phyloP scores from a whole-genome alignment of 176 grass and related monocot species.

The Cenchrus fungigraminus region DNA sequence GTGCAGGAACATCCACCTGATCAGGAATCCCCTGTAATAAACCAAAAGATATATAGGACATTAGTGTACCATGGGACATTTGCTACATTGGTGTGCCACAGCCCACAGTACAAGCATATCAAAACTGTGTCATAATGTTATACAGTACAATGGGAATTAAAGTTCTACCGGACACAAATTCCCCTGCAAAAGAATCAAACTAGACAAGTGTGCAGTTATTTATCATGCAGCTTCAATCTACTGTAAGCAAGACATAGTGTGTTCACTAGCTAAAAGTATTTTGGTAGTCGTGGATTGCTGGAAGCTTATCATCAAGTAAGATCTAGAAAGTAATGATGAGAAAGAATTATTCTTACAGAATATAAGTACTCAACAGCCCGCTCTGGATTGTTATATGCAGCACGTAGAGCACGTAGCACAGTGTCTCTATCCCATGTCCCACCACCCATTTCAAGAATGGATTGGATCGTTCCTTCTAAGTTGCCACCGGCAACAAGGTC shows the following conservation, averaged over 20 bases:
- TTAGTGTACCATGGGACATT: conserved; percentile 4
- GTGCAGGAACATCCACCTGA: conserved; percentile 57
- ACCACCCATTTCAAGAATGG: conserved; percentile 90
- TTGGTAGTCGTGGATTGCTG: background rate
- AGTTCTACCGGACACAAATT: background rate
- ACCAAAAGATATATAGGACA: conserved; percentile 10
- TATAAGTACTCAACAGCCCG: conserved; percentile 94
- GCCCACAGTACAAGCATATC: background rate
- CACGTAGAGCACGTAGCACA: conserved; percentile 71
- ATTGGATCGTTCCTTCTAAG: conserved; percentile 76
- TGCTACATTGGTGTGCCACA: conserved; percentile 48
- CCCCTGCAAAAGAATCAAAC: background rate
- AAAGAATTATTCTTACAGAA: conserved; percentile 63
- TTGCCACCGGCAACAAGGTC: conserved; percentile 75
- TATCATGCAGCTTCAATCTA: conserved; percentile 7
- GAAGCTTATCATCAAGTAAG: conserved; percentile 11
- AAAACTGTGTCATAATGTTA: conserved; percentile 17
- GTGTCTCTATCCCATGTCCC: conserved; percentile 90
- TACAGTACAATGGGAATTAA: conserved; percentile 3
- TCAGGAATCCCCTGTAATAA: conserved; percentile 73
- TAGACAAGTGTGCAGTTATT: conserved; percentile 1
- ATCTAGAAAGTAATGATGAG: conserved; percentile 12
- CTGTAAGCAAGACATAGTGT: background rate
- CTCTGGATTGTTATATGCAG: conserved; percentile 94
- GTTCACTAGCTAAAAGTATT: conserved; percentile 5